Evolutionary conservation across 2,329 filamentous ascomycete species (phyloP).

Genomic region (Knufia fluminis): DNA sequence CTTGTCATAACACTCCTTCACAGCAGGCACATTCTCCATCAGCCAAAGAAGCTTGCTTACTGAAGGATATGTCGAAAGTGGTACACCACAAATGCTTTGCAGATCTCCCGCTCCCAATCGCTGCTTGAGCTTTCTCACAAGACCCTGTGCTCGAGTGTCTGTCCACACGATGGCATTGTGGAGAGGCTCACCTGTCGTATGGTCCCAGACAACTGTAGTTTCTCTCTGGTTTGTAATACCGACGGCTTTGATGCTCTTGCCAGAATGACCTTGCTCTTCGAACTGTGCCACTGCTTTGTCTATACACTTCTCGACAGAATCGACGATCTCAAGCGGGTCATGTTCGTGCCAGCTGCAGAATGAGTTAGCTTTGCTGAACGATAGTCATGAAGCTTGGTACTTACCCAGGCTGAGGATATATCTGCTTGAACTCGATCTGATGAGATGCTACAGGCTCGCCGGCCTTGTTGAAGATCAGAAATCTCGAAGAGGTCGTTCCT

Average conservation of each 20-base stretch:
- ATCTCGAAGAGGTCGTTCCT: constrained; percentile 80
- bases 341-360: constrained; percentile 74
- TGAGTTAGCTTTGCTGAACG: constrained; percentile 9
- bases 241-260: constrained; percentile 61
- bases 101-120: constrained; percentile 60
- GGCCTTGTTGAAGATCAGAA: constrained; percentile 76
- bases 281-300: constrained; percentile 66
- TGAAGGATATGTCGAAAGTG: constrained; percentile 79
- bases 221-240: constrained; percentile 89
- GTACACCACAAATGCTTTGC: constrained; percentile 64
- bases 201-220: constrained; percentile 79
- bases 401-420: constrained; percentile 77
- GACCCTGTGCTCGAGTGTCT: constrained; percentile 66
- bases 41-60: constrained; percentile 80
- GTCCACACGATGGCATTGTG: constrained; percentile 86
- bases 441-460: constrained; percentile 73
- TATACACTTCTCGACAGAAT: constrained; percentile 69
- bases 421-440: constrained; percentile 78
- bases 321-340: constrained; percentile 66
- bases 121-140: constrained; percentile 68
- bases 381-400: constrained; percentile 26
- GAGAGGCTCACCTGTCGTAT: constrained; percentile 66
- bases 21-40: constrained; percentile 59
- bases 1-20: constrained; percentile 66
- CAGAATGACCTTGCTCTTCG: constrained; percentile 56